A percentile compares a stretch with the other conserved stretches of the same genome.
Conservation (phyloP, 352 stramenopile species). For the Phytophthora aleatoria region DNA sequence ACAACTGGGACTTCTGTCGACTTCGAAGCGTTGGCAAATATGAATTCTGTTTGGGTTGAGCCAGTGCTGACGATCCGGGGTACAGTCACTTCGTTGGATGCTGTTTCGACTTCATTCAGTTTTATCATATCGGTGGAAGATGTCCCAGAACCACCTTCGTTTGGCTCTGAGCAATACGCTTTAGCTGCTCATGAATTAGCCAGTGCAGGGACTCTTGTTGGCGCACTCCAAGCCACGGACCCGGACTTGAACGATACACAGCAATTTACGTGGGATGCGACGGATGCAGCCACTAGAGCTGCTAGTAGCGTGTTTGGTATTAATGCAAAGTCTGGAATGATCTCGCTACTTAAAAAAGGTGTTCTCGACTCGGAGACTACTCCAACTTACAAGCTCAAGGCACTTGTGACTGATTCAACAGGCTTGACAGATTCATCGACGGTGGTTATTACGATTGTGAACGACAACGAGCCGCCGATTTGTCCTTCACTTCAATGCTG, state of each 20-base stretch:
- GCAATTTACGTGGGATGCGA: slow-evolving; percentile 25
- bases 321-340: slow-evolving; percentile 13
- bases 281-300: slow-evolving; percentile 6
- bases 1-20: slow-evolving; percentile 22
- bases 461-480: slow-evolving; percentile 56
- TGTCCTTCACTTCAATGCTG: slow-evolving; percentile 60
- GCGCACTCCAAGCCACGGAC: slow-evolving; percentile 45
- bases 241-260: slow-evolving; percentile 43
- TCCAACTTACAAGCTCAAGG: slow-evolving; percentile 9
- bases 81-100: slow-evolving; percentile 7
- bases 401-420: slow-evolving; percentile 26
- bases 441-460: slow-evolving; percentile 39
- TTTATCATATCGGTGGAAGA: slow-evolving; percentile 24
- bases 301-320: slow-evolving; percentile 21
- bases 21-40: slow-evolving; percentile 23
- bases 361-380: slow-evolving; percentile 15
- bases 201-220: slow-evolving; percentile 35
- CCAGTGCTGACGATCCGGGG: slow-evolving; percentile 23
- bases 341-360: slow-evolving; percentile 18
- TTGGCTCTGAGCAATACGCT: slow-evolving; percentile 13
- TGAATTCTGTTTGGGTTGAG: slow-evolving; percentile 6
- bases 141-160: slow-evolving; percentile 20
- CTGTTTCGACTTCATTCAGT: slow-evolving; percentile 19
- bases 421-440: slow-evolving; percentile 20
- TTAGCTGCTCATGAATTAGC: slow-evolving; percentile 51